Evolutionary conservation across 768 basidiomycete genomes (phyloP).

Genomic region (Kwoniella sp.): DNA sequence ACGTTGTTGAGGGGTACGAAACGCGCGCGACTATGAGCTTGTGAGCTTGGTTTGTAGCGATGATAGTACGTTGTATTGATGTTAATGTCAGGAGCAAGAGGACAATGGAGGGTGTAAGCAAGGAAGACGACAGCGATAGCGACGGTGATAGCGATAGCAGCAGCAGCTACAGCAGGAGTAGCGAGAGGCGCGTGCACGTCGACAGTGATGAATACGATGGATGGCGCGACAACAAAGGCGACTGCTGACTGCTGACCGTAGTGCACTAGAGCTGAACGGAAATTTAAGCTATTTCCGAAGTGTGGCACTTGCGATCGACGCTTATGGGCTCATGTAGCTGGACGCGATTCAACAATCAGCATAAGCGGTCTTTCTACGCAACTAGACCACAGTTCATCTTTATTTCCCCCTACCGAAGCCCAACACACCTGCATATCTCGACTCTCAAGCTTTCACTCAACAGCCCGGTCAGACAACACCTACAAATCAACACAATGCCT

Average conservation of each 20-base stretch:
- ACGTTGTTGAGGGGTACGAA: background rate
- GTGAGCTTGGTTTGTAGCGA: background rate
- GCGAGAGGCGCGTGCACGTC: background rate
- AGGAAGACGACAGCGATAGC: background rate
- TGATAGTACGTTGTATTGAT: background rate
- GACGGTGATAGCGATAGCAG: constrained; percentile 1
- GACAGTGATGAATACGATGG: background rate
- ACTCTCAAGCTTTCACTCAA: too few species aligned
- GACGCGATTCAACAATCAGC: too few species aligned
- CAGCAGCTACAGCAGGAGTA: constrained; percentile 3
- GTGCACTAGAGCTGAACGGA: background rate
- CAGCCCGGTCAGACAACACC: too few species aligned
- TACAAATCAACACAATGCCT: constrained; percentile 14
- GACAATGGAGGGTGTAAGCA: constrained; percentile 9
- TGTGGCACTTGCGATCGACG: background rate
- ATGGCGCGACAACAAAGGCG: background rate
- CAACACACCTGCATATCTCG: too few species aligned
- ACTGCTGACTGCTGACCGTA: too few species aligned
- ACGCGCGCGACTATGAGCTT: too few species aligned
- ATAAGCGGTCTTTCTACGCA: too few species aligned
- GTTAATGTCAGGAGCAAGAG: background rate
- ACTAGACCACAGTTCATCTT: too few species aligned
- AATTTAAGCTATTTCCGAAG: background rate
- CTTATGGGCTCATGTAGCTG: background rate
- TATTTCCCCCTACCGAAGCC: too few species aligned